These are phyloP conservation scores for Geoglossum cookeanum DNA, from an alignment of 2,329 filamentous ascomycete species.

Conservation along the genomic window DNA sequence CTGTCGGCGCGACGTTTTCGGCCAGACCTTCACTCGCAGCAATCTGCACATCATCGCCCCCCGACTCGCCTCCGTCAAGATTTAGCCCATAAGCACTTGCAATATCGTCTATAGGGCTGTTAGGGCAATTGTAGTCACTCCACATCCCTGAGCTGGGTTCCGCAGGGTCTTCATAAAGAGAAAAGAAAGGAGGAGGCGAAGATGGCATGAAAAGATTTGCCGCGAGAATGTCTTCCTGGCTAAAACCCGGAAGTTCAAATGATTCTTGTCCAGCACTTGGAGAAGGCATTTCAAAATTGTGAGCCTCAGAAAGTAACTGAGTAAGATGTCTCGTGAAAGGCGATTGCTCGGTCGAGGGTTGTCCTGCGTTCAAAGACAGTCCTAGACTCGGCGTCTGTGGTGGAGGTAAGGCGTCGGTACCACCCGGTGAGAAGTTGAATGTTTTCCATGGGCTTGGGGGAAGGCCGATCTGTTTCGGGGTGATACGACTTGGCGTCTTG, in stretches of 20 bases:
- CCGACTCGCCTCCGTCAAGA: not conserved
- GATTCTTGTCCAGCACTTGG: not conserved
- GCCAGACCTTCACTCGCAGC: not conserved
- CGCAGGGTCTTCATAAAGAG: conserved; percentile 15
- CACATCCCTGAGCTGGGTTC: conserved; percentile 7
- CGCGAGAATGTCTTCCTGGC: conserved; percentile 23
- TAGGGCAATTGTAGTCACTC: conserved; percentile 4
- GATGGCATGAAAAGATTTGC: conserved; percentile 27
- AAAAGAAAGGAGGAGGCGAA: conserved; percentile 23
- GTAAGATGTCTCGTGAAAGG: conserved; percentile 41
- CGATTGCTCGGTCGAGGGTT: conserved; percentile 10
- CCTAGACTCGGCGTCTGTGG: conserved; percentile 10
- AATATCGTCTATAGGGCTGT: not conserved
- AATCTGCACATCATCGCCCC: not conserved
- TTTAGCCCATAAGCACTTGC: not conserved
- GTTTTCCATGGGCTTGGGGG: not conserved
- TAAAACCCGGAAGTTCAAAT: conserved; percentile 8
- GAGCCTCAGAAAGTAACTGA: conserved; percentile 34
- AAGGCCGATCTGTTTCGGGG: not conserved
- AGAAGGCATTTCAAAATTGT: conserved; percentile 19
- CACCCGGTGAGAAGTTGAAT: not conserved
- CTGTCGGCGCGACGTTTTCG: not conserved
- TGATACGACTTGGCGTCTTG: conserved; percentile 4
- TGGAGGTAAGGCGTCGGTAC: not conserved
- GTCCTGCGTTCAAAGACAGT: conserved; percentile 6